Evolutionary conservation across 2,329 filamentous ascomycete genomes (phyloP).

Genomic region (Colletotrichum abscissum): DNA sequence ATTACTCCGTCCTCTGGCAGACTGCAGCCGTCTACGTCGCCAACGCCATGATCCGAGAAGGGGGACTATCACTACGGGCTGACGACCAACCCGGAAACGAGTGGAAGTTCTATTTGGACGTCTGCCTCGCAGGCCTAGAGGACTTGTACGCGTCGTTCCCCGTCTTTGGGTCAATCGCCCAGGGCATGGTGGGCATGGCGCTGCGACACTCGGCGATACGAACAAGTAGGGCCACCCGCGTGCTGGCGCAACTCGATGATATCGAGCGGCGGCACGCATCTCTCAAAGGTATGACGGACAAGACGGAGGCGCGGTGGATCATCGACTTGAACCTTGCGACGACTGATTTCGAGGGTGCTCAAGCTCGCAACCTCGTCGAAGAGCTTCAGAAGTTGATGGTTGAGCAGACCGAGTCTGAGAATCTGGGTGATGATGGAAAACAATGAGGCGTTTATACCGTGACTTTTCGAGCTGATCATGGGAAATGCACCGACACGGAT

Average conservation of each 20-base stretch:
- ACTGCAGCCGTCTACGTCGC: constrained; percentile 14
- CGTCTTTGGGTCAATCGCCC: not conserved
- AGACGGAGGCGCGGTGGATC: constrained; percentile 5
- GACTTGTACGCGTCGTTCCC: not conserved
- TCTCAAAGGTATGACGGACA: constrained; percentile 2
- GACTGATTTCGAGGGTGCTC: not conserved
- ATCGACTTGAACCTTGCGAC: not conserved
- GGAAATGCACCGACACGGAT: no score
- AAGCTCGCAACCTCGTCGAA: not conserved
- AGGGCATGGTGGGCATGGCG: constrained; percentile 16
- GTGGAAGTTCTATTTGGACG: not conserved
- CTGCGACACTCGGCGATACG: constrained; percentile 1
- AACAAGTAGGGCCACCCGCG: not conserved
- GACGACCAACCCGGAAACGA: not conserved
- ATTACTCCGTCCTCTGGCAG: constrained; percentile 16
- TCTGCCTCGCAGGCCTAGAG: not conserved
- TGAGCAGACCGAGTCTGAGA: not conserved
- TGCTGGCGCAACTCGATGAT: not conserved
- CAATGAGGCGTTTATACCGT: not conserved
- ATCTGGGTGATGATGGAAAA: not conserved
- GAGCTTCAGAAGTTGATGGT: constrained; percentile 3
- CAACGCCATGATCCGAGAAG: constrained; percentile 15
- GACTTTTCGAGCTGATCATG: no score
- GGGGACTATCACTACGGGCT: not conserved
- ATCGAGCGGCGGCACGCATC: not conserved